phyloP scores from a whole-genome alignment of 495 filamentous ascomycete genomes.

The Staphylotrichum tortipilum region DNA sequence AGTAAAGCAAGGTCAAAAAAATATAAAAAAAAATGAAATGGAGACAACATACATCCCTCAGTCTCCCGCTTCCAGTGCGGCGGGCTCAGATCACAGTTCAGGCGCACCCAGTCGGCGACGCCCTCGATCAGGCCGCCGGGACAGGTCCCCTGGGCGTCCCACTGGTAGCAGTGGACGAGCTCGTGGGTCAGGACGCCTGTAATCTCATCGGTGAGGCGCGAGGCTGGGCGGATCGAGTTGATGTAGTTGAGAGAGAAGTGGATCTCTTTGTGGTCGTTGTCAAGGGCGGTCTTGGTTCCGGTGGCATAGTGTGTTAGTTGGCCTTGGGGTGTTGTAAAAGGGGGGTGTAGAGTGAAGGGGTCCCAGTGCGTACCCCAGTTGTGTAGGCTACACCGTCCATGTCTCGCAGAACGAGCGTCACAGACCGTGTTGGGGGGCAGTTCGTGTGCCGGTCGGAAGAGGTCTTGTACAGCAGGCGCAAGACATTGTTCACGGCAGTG shows the following conservation, averaged over 20 bases:
- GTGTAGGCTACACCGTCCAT: slow-evolving; percentile 87
- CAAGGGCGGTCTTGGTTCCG: slow-evolving; percentile 49
- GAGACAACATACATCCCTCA: slow-evolving; percentile 10
- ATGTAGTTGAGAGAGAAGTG: slow-evolving; percentile 80
- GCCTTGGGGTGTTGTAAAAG: background rate
- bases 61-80: slow-evolving; percentile 70
- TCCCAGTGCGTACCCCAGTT: slow-evolving; percentile 44
- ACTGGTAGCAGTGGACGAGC: slow-evolving; percentile 94
- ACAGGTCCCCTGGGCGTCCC: slow-evolving; percentile 51
- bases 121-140: slow-evolving; percentile 86
- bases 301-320: background rate
- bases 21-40: background rate
- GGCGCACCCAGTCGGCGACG: slow-evolving; percentile 85
- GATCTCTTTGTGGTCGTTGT: slow-evolving; percentile 89
- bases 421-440: slow-evolving; percentile 52
- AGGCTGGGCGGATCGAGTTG: slow-evolving; percentile 27
- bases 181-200: slow-evolving; percentile 82
- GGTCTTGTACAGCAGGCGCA: slow-evolving; percentile 52
- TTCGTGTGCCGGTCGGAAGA: slow-evolving; percentile 30
- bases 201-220: slow-evolving; percentile 54
- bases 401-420: slow-evolving; percentile 76
- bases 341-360: background rate
- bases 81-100: slow-evolving; percentile 63
- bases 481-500: slow-evolving; percentile 54
- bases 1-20: background rate